Evolutionary conservation across 2,329 filamentous ascomycete species (phyloP).

Genomic region (Venturia asperata): DNA sequence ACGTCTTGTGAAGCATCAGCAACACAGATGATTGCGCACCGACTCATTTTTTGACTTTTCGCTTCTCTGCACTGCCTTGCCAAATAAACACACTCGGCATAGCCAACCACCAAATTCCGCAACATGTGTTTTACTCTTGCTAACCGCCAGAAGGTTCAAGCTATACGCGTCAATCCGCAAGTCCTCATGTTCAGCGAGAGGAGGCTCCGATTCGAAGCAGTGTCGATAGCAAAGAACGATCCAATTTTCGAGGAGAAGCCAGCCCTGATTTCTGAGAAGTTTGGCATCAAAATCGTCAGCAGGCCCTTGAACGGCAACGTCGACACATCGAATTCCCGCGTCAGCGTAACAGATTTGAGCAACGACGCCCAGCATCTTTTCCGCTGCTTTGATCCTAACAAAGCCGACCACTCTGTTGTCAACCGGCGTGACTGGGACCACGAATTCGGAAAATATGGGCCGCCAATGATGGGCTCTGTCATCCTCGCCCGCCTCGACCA

Average conservation of each 20-base stretch:
- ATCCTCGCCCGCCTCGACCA: slow-evolving; percentile 15
- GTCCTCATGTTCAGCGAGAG: not conserved
- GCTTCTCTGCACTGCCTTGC: not conserved
- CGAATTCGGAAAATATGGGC: slow-evolving; percentile 12
- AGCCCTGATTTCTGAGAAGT: not conserved
- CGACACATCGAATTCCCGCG: not conserved
- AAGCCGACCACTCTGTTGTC: not conserved
- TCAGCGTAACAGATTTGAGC: slow-evolving; percentile 3
- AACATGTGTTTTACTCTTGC: slow-evolving; percentile 1
- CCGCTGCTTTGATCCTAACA: slow-evolving; percentile 9
- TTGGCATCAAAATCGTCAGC: slow-evolving; percentile 9
- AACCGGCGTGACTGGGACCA: slow-evolving; percentile 12
- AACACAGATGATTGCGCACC: not conserved
- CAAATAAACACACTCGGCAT: not conserved
- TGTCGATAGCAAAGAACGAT: slow-evolving; percentile 6
- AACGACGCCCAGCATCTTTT: slow-evolving; percentile 12
- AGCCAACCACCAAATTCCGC: not conserved
- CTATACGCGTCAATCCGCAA: slow-evolving; percentile 11
- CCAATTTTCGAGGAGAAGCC: not conserved
- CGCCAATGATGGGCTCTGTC: slow-evolving; percentile 4
- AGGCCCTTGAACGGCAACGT: not conserved
- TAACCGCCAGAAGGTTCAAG: slow-evolving; percentile 9
- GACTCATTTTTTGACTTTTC: not conserved
- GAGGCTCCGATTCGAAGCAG: slow-evolving; percentile 11
- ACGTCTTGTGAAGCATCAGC: slow-evolving; percentile 2